phyloP scores from a whole-genome alignment of 2,329 filamentous ascomycete species.

The Coniella vitis region DNA sequence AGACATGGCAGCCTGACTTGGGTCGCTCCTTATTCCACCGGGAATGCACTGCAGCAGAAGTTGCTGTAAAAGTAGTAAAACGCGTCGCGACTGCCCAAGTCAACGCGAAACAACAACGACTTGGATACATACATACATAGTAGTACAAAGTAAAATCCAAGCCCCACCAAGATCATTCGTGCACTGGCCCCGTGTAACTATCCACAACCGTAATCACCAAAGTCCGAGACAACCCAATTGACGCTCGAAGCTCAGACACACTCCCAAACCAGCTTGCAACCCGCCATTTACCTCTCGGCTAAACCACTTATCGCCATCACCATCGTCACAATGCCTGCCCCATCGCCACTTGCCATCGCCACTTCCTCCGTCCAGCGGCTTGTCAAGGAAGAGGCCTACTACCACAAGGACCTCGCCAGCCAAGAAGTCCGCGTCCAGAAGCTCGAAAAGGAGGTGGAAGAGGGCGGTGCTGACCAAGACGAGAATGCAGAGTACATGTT shows the following conservation, averaged over 20 bases:
- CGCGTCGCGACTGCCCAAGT: no score
- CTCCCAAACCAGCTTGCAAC: background rate
- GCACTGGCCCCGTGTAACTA: constrained; percentile 7
- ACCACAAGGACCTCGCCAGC: constrained; percentile 75
- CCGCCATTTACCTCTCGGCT: no score
- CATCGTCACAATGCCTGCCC: constrained; percentile 62
- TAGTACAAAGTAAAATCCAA: background rate
- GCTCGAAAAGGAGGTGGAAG: constrained; percentile 54
- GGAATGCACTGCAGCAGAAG: no score
- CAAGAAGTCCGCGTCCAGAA: constrained; percentile 67
- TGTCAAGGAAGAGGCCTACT: constrained; percentile 85
- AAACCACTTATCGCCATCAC: no score
- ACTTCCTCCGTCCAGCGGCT: constrained; percentile 75
- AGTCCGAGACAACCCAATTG: background rate
- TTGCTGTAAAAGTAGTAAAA: no score
- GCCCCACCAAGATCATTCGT: background rate
- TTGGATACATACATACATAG: no score
- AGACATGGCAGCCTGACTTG: no score
- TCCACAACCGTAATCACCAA: background rate
- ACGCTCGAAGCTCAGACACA: no score
- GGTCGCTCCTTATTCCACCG: no score
- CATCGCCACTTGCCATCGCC: constrained; percentile 69
- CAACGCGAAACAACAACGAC: no score
- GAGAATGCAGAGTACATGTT: constrained; percentile 72
- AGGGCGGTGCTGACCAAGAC: constrained; percentile 47